Percentiles rank a stretch among this genome's conserved stretches.
These are phyloP conservation scores for Pyrenochaeta sp. DNA, from an alignment of 2,329 filamentous ascomycete species.

Conservation along the genomic window DNA sequence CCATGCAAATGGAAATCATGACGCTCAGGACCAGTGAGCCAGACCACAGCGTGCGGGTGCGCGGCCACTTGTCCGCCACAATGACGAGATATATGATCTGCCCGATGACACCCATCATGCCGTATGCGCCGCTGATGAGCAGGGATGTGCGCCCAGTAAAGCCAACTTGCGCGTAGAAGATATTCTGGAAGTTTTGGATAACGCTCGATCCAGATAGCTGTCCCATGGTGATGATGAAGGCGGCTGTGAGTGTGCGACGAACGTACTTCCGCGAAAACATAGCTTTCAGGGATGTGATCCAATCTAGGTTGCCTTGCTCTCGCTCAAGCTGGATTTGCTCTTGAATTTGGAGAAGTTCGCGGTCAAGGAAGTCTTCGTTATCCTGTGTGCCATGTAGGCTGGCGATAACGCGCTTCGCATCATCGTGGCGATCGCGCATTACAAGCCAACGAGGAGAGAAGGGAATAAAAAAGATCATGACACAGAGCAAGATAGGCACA, in stretches of 20 bases:
- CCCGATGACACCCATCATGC: conserved; percentile 3
- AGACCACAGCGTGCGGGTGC: conserved; percentile 18
- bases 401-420: conserved; percentile 35
- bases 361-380: conserved; percentile 14
- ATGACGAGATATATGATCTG: conserved; percentile 16
- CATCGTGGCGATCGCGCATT: conserved; percentile 62
- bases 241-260: conserved; percentile 57
- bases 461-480: conserved; percentile 61
- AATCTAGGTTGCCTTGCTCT: conserved; percentile 6
- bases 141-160: conserved; percentile 28
- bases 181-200: conserved; percentile 31
- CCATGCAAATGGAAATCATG: conserved; percentile 16
- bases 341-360: conserved; percentile 17
- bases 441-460: conserved; percentile 70
- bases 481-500: conserved; percentile 53
- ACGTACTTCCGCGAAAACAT: conserved; percentile 45
- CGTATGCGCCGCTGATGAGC: conserved; percentile 52
- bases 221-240: conserved; percentile 46
- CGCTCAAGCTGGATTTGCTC: conserved; percentile 16
- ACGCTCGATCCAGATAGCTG: conserved; percentile 60
- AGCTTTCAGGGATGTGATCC: conserved; percentile 7
- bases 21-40: conserved; percentile 15
- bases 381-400: conserved; percentile 7
- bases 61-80: conserved; percentile 14
- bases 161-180: not conserved